These are phyloP conservation scores for Termitomyces sp. DNA, from an alignment of 1,284 basidiomycete genomes.

Conservation along the genomic window DNA sequence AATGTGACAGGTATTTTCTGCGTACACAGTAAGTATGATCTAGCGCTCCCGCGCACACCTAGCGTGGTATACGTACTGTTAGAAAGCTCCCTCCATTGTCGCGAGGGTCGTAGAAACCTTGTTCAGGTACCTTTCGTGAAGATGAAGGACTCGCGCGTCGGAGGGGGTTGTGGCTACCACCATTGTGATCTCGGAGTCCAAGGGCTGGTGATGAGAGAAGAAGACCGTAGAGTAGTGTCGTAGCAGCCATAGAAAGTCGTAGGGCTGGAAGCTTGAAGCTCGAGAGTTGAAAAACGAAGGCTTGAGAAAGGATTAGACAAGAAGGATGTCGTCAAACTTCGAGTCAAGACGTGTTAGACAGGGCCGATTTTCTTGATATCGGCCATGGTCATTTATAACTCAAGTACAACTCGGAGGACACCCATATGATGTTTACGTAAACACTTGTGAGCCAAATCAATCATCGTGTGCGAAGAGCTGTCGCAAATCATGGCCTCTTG, in stretches of 20 bases:
- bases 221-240: constrained; percentile 18
- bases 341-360: neutral
- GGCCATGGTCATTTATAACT: neutral
- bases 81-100: constrained; percentile 37
- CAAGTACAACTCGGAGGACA: constrained; percentile 1
- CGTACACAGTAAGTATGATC: neutral
- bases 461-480: too few species aligned
- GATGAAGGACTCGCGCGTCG: constrained; percentile 19
- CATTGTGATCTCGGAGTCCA: constrained; percentile 13
- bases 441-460: neutral
- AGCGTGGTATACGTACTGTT: constrained; percentile 30
- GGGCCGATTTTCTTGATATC: neutral
- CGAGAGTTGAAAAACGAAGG: neutral
- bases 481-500: constrained; percentile 99
- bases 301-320: neutral
- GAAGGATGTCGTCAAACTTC: neutral
- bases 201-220: constrained; percentile 21
- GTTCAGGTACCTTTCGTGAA: constrained; percentile 30
- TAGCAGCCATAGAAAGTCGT: constrained; percentile 14
- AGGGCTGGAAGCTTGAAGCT: too few species aligned
- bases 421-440: constrained; percentile 7
- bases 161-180: constrained; percentile 2
- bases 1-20: constrained; percentile 54
- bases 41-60: neutral
- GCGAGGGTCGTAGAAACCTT: constrained; percentile 36